Percentiles rank a stretch among this genome's conserved stretches.
phyloP scores from a whole-genome alignment of 2,329 filamentous ascomycete genomes.

The Mycosphaerella sp. region DNA sequence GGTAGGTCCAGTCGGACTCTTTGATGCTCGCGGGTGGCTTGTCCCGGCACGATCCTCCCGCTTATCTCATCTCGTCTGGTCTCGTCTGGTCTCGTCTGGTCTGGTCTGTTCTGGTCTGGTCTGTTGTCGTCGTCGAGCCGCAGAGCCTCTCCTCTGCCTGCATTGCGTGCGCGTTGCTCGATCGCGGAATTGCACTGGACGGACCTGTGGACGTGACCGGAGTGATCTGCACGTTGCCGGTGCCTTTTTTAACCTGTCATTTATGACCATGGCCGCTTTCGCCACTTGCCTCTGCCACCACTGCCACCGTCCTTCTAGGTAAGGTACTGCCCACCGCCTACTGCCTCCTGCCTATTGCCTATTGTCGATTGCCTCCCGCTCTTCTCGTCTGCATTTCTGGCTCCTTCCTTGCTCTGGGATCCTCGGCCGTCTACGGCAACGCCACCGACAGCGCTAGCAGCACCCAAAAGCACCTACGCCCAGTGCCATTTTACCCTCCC shows the following conservation, averaged over 20 bases:
- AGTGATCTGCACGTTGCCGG: slow-evolving; percentile 4
- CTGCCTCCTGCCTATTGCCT: too few species aligned
- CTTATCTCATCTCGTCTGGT: not conserved
- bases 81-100: too few species aligned
- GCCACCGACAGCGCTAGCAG: not conserved
- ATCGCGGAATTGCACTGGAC: slow-evolving; percentile 4
- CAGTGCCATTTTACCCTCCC: not conserved
- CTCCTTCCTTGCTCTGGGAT: not conserved
- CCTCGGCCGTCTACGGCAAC: not conserved
- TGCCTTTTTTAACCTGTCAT: not conserved
- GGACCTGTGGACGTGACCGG: not conserved
- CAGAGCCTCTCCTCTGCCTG: slow-evolving; percentile 7
- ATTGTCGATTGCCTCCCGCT: not conserved
- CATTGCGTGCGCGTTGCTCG: not conserved
- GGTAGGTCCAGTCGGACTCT: not conserved
- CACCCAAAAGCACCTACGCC: not conserved
- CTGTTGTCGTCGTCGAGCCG: slow-evolving; percentile 3
- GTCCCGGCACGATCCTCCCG: slow-evolving; percentile 3
- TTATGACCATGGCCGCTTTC: not conserved
- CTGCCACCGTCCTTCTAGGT: not conserved
- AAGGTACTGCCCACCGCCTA: too few species aligned
- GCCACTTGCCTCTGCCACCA: not conserved
- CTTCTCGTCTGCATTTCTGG: not conserved
- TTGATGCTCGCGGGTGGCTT: not conserved
- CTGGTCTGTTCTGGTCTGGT: too few species aligned